Percentiles rank a stretch among this genome's conserved stretches.
phyloP scores from a whole-genome alignment of 2,329 filamentous ascomycete species.

The Ceratocystis cubensis region DNA sequence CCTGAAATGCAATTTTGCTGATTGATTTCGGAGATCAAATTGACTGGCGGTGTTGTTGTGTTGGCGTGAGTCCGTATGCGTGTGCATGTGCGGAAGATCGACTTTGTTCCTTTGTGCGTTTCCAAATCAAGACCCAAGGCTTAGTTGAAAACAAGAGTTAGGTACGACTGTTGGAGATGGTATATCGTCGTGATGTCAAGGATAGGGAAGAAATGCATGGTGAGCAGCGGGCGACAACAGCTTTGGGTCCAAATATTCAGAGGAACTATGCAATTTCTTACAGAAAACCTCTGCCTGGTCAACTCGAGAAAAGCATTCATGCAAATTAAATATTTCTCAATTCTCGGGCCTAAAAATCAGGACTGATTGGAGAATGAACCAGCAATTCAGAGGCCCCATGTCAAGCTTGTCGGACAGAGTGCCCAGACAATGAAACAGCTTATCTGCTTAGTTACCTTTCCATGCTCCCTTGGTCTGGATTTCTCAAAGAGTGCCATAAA shows the following conservation, averaged over 20 bases:
- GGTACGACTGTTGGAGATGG: background rate
- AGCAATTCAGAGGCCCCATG: constrained; percentile 14
- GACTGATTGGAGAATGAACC: constrained; percentile 5
- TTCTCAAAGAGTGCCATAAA: background rate
- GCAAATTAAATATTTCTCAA: constrained; percentile 6
- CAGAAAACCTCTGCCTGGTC: constrained; percentile 2
- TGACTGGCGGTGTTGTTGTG: background rate
- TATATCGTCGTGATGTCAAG: constrained; percentile 9
- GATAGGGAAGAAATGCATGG: background rate
- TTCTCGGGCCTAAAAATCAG: constrained; percentile 2
- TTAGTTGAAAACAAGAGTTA: background rate
- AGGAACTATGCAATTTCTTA: constrained; percentile 8
- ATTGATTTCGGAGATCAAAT: background rate
- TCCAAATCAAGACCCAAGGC: background rate
- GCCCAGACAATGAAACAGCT: constrained; percentile 12
- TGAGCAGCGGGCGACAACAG: background rate
- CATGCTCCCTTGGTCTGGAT: constrained; percentile 5
- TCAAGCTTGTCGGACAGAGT: constrained; percentile 15
- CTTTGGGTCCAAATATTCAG: constrained; percentile 1
- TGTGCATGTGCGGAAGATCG: background rate
- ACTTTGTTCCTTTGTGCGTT: constrained; percentile 3
- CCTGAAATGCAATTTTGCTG: background rate
- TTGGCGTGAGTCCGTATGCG: background rate
- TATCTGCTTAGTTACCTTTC: constrained; percentile 5
- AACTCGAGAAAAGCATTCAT: constrained; percentile 1